Conservation (phyloP, 768 basidiomycete species). For the Myochromella boudieri region DNA sequence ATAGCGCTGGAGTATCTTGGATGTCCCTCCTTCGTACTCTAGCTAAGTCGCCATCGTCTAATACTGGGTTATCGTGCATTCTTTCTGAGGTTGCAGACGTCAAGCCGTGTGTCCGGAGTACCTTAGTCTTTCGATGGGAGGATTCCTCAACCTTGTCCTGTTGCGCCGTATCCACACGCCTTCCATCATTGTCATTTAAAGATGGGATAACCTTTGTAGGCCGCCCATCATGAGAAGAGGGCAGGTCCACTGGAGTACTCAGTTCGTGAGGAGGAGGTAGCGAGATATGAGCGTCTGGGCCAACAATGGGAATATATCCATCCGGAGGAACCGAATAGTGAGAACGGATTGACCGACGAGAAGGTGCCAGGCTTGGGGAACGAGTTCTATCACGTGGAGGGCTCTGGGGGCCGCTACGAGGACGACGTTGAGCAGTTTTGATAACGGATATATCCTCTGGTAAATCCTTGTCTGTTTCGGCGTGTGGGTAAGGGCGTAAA, state of each 20-base stretch:
- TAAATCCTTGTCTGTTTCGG: slow-evolving; percentile 1
- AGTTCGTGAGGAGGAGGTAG: slow-evolving; percentile 56
- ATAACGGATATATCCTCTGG: slow-evolving; percentile 19
- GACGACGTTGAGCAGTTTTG: not conserved
- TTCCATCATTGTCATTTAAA: not conserved
- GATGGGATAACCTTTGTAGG: not conserved
- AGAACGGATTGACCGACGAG: slow-evolving; percentile 23
- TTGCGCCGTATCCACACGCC: not conserved
- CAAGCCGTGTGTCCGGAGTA: not conserved
- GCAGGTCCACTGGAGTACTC: slow-evolving; percentile 8
- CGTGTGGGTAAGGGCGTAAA: slow-evolving; percentile 8
- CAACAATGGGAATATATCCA: slow-evolving; percentile 48
- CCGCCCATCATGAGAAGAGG: not conserved
- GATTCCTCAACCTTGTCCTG: slow-evolving; percentile 4
- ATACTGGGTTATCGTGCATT: not conserved
- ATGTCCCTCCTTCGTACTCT: slow-evolving; percentile 2
- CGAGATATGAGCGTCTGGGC: slow-evolving; percentile 34
- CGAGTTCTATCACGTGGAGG: slow-evolving; percentile 8
- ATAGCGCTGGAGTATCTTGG: slow-evolving; percentile 19
- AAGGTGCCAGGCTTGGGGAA: slow-evolving; percentile 14
- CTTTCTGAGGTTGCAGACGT: slow-evolving; percentile 1
- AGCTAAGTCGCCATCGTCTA: slow-evolving; percentile 10
- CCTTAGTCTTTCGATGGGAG: not conserved
- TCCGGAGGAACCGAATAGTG: slow-evolving; percentile 38
- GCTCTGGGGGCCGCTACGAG: not conserved